Evolutionary conservation across 495 filamentous ascomycete species (phyloP).

Genomic region (Zalerion maritima): DNA sequence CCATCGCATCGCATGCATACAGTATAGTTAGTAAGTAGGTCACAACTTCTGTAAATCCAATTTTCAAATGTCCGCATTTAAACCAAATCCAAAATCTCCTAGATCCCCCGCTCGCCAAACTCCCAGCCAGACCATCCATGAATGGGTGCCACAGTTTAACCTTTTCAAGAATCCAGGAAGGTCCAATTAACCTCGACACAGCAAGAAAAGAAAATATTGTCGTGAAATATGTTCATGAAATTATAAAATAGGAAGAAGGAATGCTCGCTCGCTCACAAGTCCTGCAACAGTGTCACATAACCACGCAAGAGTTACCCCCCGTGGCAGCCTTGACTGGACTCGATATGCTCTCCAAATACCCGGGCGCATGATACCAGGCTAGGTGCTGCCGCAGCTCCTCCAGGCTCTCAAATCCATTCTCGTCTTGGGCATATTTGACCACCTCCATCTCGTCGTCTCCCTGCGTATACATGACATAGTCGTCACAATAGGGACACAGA

Average conservation of each 20-base stretch:
- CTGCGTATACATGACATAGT: constrained; percentile 30
- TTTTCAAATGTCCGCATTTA: too few relatives aligned
- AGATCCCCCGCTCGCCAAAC: too few relatives aligned
- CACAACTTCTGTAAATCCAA: too few relatives aligned
- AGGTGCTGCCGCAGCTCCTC: too few relatives aligned
- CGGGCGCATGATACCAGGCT: too few relatives aligned
- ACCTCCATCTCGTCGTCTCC: constrained; percentile 28
- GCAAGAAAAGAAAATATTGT: constrained; percentile 3
- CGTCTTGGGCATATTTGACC: constrained; percentile 23
- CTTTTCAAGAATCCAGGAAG: constrained; percentile 8
- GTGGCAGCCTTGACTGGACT: constrained; percentile 33
- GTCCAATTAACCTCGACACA: background rate
- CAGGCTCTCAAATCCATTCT: constrained; percentile 24
- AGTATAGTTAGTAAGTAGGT: too few relatives aligned
- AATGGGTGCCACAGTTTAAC: constrained; percentile 10
- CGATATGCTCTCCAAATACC: constrained; percentile 29
- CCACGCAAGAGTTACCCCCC: constrained; percentile 11
- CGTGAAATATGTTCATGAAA: constrained; percentile 7
- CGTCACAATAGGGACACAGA: constrained; percentile 32
- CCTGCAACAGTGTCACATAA: constrained; percentile 22
- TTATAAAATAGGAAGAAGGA: constrained; percentile 6
- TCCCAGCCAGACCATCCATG: too few relatives aligned
- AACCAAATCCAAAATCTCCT: too few relatives aligned
- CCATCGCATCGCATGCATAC: too few relatives aligned
- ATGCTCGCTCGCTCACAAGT: too few relatives aligned